Conservation (phyloP, 1,284 basidiomycete species). For the Malassezia yamatoensis region DNA sequence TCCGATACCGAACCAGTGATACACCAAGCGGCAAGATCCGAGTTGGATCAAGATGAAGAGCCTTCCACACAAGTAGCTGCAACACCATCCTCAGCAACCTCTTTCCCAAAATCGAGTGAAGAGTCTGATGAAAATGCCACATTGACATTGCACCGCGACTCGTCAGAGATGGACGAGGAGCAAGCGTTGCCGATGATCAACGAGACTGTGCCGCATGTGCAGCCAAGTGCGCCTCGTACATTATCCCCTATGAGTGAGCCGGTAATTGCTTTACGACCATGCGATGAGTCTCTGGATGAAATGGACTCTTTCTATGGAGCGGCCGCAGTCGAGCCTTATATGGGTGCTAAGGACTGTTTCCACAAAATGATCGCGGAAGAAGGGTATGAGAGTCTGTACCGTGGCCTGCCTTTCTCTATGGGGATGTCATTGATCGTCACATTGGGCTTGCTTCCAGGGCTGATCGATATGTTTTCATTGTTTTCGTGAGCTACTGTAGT, state of each 20-base stretch:
- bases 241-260: conserved; percentile 24
- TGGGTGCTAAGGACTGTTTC: conserved; percentile 36
- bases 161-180: not conserved
- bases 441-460: not conserved
- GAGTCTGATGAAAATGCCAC: conserved; percentile 22
- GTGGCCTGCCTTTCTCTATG: conserved; percentile 39
- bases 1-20: not conserved
- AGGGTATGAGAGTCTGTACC: conserved; percentile 37
- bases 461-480: not conserved
- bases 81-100: too few species aligned
- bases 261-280: conserved; percentile 43
- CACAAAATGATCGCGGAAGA: conserved; percentile 45
- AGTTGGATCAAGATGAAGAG: too few species aligned
- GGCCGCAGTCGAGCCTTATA: conserved; percentile 36
- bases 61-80: too few species aligned
- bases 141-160: not conserved
- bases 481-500: not conserved
- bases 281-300: conserved; percentile 24
- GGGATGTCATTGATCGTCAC: not conserved
- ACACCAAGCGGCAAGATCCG: too few species aligned
- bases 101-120: conserved; percentile 15
- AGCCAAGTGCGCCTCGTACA: not conserved
- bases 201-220: not conserved
- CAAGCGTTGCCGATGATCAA: not conserved
- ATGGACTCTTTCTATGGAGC: conserved; percentile 40